phyloP scores from a whole-genome alignment of 805 yeast species.

The Metschnikowia santaceciliae region DNA sequence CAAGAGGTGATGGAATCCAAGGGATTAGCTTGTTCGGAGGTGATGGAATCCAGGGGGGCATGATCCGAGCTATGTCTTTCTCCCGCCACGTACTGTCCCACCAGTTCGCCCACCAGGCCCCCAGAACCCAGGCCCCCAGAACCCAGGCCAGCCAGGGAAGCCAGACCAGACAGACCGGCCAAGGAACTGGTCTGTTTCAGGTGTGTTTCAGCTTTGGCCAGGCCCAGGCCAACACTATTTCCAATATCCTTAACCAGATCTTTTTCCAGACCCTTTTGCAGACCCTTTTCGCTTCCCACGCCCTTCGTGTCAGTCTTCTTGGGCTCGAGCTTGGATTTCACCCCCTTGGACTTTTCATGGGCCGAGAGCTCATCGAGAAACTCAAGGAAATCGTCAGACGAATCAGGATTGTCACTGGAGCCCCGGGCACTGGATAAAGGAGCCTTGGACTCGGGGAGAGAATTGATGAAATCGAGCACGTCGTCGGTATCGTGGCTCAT shows the following conservation, averaged over 20 bases:
- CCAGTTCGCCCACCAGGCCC: background rate
- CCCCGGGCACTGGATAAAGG: slow-evolving; percentile 22
- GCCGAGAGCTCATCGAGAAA: slow-evolving; percentile 69
- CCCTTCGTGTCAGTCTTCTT: slow-evolving; percentile 16
- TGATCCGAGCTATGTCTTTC: no score
- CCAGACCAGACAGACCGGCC: background rate
- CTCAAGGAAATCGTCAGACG: slow-evolving; percentile 50
- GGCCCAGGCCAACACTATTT: no score
- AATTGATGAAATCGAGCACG: slow-evolving; percentile 74
- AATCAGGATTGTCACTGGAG: slow-evolving; percentile 10
- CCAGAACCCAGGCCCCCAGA: no score
- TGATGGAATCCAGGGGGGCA: no score
- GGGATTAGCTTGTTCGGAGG: slow-evolving; percentile 28
- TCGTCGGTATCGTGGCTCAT: slow-evolving; percentile 54
- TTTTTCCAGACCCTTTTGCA: background rate
- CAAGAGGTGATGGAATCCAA: slow-evolving; percentile 63
- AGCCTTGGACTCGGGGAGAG: slow-evolving; percentile 58
- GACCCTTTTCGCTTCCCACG: background rate
- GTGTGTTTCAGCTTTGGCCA: no score
- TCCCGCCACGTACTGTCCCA: background rate
- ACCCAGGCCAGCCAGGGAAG: background rate
- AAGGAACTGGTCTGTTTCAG: no score
- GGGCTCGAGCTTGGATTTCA: slow-evolving; percentile 32
- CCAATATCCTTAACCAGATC: background rate
- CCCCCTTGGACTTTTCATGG: slow-evolving; percentile 39